A percentile compares a stretch with the other conserved stretches of the same genome.
Conservation (phyloP, 2,329 filamentous ascomycete genomes). For the Cytospora paraplurivora region DNA sequence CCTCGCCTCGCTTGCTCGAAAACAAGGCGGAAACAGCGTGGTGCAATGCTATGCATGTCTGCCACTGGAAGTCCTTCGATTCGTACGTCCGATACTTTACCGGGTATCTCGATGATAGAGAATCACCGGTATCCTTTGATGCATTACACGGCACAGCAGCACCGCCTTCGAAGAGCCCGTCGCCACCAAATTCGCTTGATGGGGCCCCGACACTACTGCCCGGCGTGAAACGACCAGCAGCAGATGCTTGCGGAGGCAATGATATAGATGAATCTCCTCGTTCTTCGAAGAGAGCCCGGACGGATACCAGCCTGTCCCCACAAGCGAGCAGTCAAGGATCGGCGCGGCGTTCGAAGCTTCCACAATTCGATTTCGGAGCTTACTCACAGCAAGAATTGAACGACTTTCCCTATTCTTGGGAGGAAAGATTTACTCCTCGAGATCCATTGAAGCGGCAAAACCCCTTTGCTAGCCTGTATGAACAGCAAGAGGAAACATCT, state of each 20-base stretch:
- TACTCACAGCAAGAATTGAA: background rate
- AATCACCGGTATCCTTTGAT: too few species aligned
- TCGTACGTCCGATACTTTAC: background rate
- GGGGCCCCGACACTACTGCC: too few species aligned
- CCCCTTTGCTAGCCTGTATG: too few species aligned
- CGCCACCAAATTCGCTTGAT: too few species aligned
- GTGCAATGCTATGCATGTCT: background rate
- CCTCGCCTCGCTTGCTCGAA: background rate
- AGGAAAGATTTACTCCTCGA: background rate
- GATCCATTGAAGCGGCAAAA: too few species aligned
- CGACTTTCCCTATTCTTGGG: background rate
- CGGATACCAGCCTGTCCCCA: too few species aligned
- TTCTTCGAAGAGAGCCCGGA: background rate
- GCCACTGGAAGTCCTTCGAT: constrained; percentile 1
- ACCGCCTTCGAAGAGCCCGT: too few species aligned
- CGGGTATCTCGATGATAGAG: background rate
- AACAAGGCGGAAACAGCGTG: background rate
- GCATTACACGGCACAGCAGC: too few species aligned
- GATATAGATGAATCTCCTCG: background rate
- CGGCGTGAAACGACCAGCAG: background rate
- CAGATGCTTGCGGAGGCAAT: background rate
- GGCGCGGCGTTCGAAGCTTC: background rate
- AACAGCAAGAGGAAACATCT: too few species aligned
- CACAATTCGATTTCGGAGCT: background rate
- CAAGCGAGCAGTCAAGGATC: too few species aligned